Conservation (phyloP, 2,329 filamentous ascomycete genomes). For the Plectosphaerella sp. region DNA sequence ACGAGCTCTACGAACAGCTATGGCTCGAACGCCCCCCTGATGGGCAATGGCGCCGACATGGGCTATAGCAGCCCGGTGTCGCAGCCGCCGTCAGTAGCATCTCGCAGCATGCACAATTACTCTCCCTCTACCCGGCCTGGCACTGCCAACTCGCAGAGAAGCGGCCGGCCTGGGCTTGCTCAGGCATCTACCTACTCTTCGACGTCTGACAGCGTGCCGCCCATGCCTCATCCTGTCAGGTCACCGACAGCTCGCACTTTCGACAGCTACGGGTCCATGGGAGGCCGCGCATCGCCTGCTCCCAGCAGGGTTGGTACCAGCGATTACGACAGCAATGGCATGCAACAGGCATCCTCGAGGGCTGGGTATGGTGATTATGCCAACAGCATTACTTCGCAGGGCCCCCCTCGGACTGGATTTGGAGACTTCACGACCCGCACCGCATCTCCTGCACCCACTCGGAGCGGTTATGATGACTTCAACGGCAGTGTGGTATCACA, state of each 20-base stretch:
- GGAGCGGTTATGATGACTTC: slow-evolving; percentile 2
- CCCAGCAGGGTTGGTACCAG: slow-evolving; percentile 3
- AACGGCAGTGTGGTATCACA: neutral
- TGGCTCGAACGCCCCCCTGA: slow-evolving; percentile 58
- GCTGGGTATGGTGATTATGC: slow-evolving; percentile 13
- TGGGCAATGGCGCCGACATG: slow-evolving; percentile 57
- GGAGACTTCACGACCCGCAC: neutral
- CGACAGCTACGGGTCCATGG: slow-evolving; percentile 20
- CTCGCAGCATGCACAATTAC: slow-evolving; percentile 20
- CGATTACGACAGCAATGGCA: neutral
- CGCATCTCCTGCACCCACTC: slow-evolving; percentile 2
- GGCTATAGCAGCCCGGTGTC: slow-evolving; percentile 40
- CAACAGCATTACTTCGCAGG: neutral
- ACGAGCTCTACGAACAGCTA: slow-evolving; percentile 56
- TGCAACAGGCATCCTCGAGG: neutral
- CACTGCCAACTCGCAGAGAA: slow-evolving; percentile 30
- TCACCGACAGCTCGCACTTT: slow-evolving; percentile 24
- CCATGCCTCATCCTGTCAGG: slow-evolving; percentile 26
- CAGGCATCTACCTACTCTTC: slow-evolving; percentile 14
- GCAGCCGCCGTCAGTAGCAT: slow-evolving; percentile 30
- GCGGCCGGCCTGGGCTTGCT: slow-evolving; percentile 20
- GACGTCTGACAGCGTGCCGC: slow-evolving; percentile 17
- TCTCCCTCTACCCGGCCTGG: slow-evolving; percentile 25
- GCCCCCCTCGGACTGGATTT: too few species aligned
- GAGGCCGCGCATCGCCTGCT: slow-evolving; percentile 5